A percentile compares a stretch with the other conserved stretches of the same genome.
phyloP scores from a whole-genome alignment of 2,329 filamentous ascomycete species.

The Cladophialophora carrionii region DNA sequence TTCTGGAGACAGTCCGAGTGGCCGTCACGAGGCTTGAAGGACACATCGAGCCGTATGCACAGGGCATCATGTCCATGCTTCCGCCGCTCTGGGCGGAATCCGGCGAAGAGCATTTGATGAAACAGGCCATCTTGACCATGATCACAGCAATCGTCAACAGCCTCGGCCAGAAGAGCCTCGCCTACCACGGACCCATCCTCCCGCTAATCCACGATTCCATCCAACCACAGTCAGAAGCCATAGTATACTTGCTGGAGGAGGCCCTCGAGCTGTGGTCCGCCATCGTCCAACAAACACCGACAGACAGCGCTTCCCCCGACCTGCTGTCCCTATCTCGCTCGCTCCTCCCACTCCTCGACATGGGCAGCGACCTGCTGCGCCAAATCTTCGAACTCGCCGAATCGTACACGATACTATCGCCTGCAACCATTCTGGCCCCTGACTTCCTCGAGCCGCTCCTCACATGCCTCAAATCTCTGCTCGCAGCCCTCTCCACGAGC shows the following conservation, averaged over 20 bases:
- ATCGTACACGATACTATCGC: conserved; percentile 70
- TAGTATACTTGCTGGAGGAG: conserved; percentile 86
- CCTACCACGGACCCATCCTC: conserved; percentile 78
- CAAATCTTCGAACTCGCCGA: conserved; percentile 68
- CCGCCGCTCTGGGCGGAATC: conserved; percentile 83
- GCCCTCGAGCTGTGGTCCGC: conserved; percentile 86
- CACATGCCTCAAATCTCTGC: conserved; percentile 40
- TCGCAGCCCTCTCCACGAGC: conserved; percentile 32
- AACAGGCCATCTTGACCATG: conserved; percentile 87
- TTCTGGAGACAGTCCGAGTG: conserved; percentile 82
- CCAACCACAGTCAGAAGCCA: conserved; percentile 70
- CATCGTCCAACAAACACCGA: conserved; percentile 68
- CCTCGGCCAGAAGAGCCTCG: conserved; percentile 75
- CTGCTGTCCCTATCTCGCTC: conserved; percentile 66
- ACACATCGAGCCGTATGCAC: conserved; percentile 66
- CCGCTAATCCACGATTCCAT: conserved; percentile 82
- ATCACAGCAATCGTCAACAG: conserved; percentile 82
- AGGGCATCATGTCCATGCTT: conserved; percentile 78
- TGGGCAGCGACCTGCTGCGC: conserved; percentile 65
- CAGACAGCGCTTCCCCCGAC: conserved; percentile 61
- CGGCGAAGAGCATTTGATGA: conserved; percentile 86
- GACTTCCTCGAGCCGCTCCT: conserved; percentile 49
- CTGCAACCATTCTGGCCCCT: conserved; percentile 50
- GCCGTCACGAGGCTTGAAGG: conserved; percentile 81
- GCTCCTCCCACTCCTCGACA: conserved; percentile 68